phyloP scores from a whole-genome alignment of 2,329 filamentous ascomycete genomes.

The Monosporascus cannonballus region DNA sequence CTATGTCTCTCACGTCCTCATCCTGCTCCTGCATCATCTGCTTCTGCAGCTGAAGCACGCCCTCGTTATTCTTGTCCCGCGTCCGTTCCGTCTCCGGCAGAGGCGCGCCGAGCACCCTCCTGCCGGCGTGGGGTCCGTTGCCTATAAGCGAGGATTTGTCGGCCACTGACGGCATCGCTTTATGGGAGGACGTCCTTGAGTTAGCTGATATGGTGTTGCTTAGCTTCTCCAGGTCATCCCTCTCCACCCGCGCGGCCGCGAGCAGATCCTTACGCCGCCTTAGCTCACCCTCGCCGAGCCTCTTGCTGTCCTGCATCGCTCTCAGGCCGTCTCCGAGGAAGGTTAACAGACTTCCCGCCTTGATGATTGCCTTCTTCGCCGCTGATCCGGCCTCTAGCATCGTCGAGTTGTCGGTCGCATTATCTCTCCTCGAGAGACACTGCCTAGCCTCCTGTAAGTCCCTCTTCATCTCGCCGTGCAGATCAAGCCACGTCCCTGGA shows the following conservation, averaged over 20 bases:
- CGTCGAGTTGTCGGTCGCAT: slow-evolving; percentile 40
- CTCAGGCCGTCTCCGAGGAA: slow-evolving; percentile 61
- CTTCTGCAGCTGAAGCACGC: slow-evolving; percentile 67
- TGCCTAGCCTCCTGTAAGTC: slow-evolving; percentile 62
- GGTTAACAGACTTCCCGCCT: slow-evolving; percentile 57
- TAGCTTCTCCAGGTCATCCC: slow-evolving; percentile 68
- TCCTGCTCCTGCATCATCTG: slow-evolving; percentile 73
- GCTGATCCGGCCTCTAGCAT: slow-evolving; percentile 60
- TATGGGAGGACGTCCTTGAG: slow-evolving; percentile 39
- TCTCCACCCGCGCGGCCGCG: slow-evolving; percentile 63
- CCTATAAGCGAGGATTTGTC: slow-evolving; percentile 47
- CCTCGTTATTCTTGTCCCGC: slow-evolving; percentile 68
- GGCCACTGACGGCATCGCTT: slow-evolving; percentile 39
- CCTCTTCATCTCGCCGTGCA: slow-evolving; percentile 67
- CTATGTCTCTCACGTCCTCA: slow-evolving; percentile 61
- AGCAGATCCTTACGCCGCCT: slow-evolving; percentile 66
- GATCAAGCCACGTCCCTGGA: slow-evolving; percentile 68
- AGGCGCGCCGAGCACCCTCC: slow-evolving; percentile 67
- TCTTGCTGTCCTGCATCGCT: slow-evolving; percentile 44
- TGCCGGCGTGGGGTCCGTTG: slow-evolving; percentile 32
- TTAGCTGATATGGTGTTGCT: slow-evolving; percentile 45
- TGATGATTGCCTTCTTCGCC: slow-evolving; percentile 69
- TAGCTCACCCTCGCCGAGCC: slow-evolving; percentile 69
- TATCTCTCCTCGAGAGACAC: slow-evolving; percentile 63
- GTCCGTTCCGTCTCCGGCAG: slow-evolving; percentile 71